Conservation (phyloP, 169 alveolate species). For the Plasmodium yoelii region DNA sequence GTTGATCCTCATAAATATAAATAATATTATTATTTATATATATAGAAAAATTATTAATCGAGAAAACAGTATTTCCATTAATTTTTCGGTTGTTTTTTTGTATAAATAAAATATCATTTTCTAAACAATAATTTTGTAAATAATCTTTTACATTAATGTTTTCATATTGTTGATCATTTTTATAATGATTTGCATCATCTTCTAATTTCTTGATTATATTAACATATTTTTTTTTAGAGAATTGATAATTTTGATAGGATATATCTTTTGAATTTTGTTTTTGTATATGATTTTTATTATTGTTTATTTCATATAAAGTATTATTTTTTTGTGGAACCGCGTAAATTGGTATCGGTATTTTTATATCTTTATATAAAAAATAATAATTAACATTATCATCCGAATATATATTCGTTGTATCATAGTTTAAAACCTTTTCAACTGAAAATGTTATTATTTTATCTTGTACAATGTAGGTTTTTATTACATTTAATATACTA, state of each 20-base stretch:
- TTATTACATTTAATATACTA: slow-evolving; percentile 69
- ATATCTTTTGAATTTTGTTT: slow-evolving; percentile 19
- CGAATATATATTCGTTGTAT: slow-evolving; percentile 37
- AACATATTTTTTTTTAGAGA: slow-evolving; percentile 43
- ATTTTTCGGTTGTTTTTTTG: slow-evolving; percentile 69
- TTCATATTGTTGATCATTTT: slow-evolving; percentile 33
- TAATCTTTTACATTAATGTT: slow-evolving; percentile 50
- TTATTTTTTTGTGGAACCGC: slow-evolving; percentile 54
- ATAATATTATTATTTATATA: slow-evolving; percentile 64
- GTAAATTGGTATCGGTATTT: slow-evolving; percentile 66
- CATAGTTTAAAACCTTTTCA: slow-evolving; percentile 63
- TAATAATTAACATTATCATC: slow-evolving; percentile 58
- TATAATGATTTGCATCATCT: slow-evolving; percentile 28
- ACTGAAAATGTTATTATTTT: slow-evolving; percentile 62
- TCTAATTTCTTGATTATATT: slow-evolving; percentile 62
- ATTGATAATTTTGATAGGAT: slow-evolving; percentile 7
- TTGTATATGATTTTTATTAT: slow-evolving; percentile 19
- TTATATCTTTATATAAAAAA: slow-evolving; percentile 61
- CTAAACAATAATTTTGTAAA: slow-evolving; percentile 43
- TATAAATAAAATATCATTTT: slow-evolving; percentile 50
- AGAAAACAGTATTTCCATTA: slow-evolving; percentile 51
- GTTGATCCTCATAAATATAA: slow-evolving; percentile 36
- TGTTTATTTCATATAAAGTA: slow-evolving; percentile 21
- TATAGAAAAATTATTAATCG: slow-evolving; percentile 61
- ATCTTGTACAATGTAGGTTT: slow-evolving; percentile 45